Conservation (phyloP, 768 basidiomycete species). For the Sporobolomyces pararoseus region DNA sequence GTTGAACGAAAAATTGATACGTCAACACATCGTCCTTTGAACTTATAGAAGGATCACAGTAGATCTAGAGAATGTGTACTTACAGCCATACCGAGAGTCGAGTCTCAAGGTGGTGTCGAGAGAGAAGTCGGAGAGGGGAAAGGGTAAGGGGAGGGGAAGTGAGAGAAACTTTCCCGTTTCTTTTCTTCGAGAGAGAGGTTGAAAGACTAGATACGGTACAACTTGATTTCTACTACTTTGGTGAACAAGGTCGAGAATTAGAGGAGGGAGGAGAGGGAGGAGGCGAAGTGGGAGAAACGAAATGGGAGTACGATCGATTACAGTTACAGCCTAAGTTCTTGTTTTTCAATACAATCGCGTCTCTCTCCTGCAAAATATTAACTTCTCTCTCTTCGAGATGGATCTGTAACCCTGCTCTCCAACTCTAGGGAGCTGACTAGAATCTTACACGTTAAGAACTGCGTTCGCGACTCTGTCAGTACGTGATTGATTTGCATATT, state of each 20-base stretch:
- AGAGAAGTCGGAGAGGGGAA: neutral
- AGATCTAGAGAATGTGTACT: neutral
- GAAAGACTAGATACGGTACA: too few relatives aligned
- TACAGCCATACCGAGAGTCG: neutral
- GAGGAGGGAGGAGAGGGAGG: neutral
- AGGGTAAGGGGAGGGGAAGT: neutral
- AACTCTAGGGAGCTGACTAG: too few relatives aligned
- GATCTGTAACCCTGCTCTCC: too few relatives aligned
- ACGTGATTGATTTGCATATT: too few relatives aligned
- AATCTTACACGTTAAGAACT: too few relatives aligned
- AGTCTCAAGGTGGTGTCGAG: neutral
- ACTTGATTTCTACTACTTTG: neutral
- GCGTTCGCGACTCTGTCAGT: too few relatives aligned
- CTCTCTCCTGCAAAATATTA: neutral
- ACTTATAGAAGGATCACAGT: neutral
- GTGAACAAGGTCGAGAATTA: neutral
- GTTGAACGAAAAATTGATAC: slow-evolving; percentile 3
- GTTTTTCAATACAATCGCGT: neutral
- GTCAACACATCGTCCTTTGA: neutral
- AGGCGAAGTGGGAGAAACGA: neutral
- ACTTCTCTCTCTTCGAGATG: too few relatives aligned
- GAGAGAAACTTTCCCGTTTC: neutral
- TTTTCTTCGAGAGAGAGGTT: neutral
- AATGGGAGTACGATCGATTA: too few relatives aligned
- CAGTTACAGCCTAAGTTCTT: neutral